A percentile compares a stretch with the other conserved stretches of the same genome.
Evolutionary conservation across 129 eudicot species (phyloP).

Genomic region (Helianthus tuberosus): DNA sequence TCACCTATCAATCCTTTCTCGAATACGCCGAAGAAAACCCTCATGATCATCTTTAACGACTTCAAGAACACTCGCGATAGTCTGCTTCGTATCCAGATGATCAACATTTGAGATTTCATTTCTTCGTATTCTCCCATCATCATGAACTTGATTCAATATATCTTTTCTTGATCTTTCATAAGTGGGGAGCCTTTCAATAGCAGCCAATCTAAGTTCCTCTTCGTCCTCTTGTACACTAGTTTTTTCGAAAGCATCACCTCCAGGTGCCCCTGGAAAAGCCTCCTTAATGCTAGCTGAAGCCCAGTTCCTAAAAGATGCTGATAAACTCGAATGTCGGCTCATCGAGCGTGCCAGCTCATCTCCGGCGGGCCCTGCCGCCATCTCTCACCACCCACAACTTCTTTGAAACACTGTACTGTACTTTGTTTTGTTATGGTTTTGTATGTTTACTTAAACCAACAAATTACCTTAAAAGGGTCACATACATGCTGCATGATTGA

Average conservation of each 20-base stretch:
- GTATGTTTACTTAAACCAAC: too few relatives aligned
- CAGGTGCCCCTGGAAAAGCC: slow-evolving; percentile 45
- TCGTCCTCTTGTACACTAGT: slow-evolving; percentile 53
- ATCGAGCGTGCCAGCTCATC: slow-evolving; percentile 49
- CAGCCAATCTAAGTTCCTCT: slow-evolving; percentile 76
- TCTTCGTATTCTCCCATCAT: slow-evolving; percentile 37
- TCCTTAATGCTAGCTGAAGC: slow-evolving; percentile 56
- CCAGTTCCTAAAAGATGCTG: slow-evolving; percentile 56
- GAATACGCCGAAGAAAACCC: slow-evolving; percentile 55
- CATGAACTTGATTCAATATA: slow-evolving; percentile 53
- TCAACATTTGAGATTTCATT: slow-evolving; percentile 47
- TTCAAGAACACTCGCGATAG: slow-evolving; percentile 56
- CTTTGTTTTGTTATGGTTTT: not conserved
- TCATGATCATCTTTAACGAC: slow-evolving; percentile 71
- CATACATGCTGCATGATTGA: slow-evolving; percentile 20
- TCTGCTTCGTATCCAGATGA: slow-evolving; percentile 47
- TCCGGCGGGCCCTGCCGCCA: slow-evolving; percentile 41
- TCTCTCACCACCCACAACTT: slow-evolving; percentile 24
- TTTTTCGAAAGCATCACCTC: slow-evolving; percentile 52
- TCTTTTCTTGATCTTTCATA: slow-evolving; percentile 64
- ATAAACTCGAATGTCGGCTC: slow-evolving; percentile 45
- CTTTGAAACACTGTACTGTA: not conserved
- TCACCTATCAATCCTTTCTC: slow-evolving; percentile 75
- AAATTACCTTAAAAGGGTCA: not conserved
- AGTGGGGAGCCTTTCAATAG: slow-evolving; percentile 79